Percentiles rank a stretch among this genome's conserved stretches.
phyloP scores from a whole-genome alignment of 495 filamentous ascomycete species.

The Cercophora sp. region DNA sequence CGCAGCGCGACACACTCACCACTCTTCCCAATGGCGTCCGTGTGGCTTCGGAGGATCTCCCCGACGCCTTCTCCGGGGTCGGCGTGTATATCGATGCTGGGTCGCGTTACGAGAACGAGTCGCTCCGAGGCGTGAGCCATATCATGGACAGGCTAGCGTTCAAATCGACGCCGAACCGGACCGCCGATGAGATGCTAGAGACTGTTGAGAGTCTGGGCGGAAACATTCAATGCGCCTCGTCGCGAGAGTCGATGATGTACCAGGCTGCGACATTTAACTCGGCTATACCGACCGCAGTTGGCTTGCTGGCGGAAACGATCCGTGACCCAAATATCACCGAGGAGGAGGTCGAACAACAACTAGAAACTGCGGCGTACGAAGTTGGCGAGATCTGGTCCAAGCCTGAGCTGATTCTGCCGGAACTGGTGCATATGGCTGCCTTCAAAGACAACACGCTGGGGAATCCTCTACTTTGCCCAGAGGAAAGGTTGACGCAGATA shows the following conservation, averaged over 20 bases:
- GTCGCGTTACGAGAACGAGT: slow-evolving; percentile 86
- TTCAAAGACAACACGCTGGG: slow-evolving; percentile 94
- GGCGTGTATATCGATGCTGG: slow-evolving; percentile 97
- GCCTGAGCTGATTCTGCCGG: slow-evolving; percentile 91
- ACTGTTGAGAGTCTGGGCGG: slow-evolving; percentile 81
- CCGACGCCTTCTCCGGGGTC: slow-evolving; percentile 90
- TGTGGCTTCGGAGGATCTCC: slow-evolving; percentile 91
- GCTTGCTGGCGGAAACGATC: slow-evolving; percentile 89
- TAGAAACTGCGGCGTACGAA: slow-evolving; percentile 90
- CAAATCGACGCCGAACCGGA: slow-evolving; percentile 76
- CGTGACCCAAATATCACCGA: slow-evolving; percentile 86
- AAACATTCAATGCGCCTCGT: slow-evolving; percentile 94
- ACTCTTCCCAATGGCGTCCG: slow-evolving; percentile 90
- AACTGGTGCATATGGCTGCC: slow-evolving; percentile 89
- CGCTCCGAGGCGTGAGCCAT: slow-evolving; percentile 85
- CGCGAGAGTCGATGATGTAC: slow-evolving; percentile 96
- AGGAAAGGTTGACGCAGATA: slow-evolving; percentile 75
- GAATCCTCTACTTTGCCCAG: slow-evolving; percentile 87
- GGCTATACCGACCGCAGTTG: slow-evolving; percentile 77
- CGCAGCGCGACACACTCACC: slow-evolving; percentile 82
- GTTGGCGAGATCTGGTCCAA: slow-evolving; percentile 97
- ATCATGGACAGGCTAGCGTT: slow-evolving; percentile 95
- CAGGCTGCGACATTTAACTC: slow-evolving; percentile 97
- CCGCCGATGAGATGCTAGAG: slow-evolving; percentile 83
- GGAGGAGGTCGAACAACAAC: slow-evolving; percentile 78